A percentile compares a stretch with the other conserved stretches of the same genome.
These are phyloP conservation scores for Suillus occidentalis DNA, from an alignment of 768 basidiomycete species.

Conservation along the genomic window DNA sequence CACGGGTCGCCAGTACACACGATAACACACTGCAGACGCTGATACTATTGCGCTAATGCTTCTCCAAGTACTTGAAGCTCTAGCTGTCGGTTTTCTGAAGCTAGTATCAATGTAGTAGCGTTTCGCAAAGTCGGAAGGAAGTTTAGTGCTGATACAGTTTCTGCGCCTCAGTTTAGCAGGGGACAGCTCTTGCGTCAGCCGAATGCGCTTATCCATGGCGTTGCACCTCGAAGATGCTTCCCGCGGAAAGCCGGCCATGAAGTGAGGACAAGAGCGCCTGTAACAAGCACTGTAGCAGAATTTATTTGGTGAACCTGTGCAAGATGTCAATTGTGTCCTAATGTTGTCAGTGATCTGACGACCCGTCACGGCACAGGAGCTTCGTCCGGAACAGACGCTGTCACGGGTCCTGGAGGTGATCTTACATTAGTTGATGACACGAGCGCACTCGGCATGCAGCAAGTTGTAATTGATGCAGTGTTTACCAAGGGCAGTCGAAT, in stretches of 20 bases:
- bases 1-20: too few species aligned
- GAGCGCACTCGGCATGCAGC: background rate
- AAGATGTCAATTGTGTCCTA: too few species aligned
- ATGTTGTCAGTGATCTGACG: too few species aligned
- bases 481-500: background rate
- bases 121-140: constrained; percentile 14
- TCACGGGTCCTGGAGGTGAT: too few species aligned
- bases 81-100: constrained; percentile 37
- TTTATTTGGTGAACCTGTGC: too few species aligned
- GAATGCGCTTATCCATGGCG: background rate
- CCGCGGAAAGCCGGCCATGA: background rate
- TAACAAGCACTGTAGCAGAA: background rate
- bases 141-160: constrained; percentile 9
- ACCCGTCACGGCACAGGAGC: background rate
- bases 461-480: background rate
- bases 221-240: background rate
- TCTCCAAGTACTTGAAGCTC: constrained; percentile 42
- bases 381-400: background rate
- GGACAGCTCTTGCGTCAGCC: background rate
- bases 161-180: background rate
- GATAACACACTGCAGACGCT: too few species aligned
- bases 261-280: background rate
- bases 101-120: too few species aligned
- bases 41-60: constrained; percentile 43
- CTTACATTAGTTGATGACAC: background rate